Evolutionary conservation across 2,329 filamentous ascomycete species (phyloP).

Genomic region (Sclerotinia spermophila): DNA sequence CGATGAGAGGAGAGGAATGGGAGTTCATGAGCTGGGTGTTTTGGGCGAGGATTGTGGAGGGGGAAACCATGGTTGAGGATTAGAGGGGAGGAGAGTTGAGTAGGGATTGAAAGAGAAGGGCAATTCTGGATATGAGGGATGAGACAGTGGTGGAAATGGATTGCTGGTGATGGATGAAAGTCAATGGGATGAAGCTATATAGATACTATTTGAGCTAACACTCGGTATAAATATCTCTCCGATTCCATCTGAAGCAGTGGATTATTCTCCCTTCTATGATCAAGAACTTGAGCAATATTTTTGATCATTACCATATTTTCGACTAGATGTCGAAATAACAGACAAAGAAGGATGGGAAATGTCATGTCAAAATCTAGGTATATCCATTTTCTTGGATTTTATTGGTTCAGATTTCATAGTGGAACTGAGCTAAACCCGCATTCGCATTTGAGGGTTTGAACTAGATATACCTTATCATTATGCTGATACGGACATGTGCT

Average conservation of each 20-base stretch:
- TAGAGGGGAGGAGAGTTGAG: not conserved
- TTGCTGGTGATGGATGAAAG: not conserved
- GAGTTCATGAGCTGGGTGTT: not conserved
- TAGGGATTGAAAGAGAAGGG: rapidly evolving
- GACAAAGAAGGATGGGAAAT: not conserved
- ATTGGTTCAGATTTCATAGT: not conserved
- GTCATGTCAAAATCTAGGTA: not conserved
- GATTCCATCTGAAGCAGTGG: not conserved
- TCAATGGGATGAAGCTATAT: not conserved
- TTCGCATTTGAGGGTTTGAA: not conserved
- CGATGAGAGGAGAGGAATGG: not conserved
- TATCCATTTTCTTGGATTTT: not conserved
- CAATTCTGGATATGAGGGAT: not conserved
- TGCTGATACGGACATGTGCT: not conserved
- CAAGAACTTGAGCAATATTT: not conserved
- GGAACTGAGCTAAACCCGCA: not conserved
- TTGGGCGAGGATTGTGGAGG: not conserved
- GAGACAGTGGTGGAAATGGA: not conserved
- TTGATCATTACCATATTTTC: not conserved
- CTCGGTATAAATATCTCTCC: not conserved
- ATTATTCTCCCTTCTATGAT: not conserved
- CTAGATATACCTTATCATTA: not conserved
- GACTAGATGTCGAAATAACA: not conserved
- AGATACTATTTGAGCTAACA: not conserved
- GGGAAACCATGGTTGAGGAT: not conserved